Percentiles rank a stretch among this genome's conserved stretches.
phyloP scores from a whole-genome alignment of 441 rosid species.

The Gossypium gossypioides region DNA sequence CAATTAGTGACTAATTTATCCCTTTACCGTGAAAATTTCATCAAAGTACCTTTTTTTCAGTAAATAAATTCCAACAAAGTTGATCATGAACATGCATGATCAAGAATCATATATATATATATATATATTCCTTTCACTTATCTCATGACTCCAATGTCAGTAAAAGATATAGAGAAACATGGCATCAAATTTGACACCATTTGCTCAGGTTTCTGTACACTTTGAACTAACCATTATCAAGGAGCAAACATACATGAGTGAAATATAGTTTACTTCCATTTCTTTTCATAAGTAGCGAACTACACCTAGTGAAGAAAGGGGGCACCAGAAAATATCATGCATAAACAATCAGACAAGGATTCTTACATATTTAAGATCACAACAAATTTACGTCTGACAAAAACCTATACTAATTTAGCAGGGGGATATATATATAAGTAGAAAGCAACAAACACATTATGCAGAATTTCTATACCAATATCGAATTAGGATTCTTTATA shows the following conservation, averaged over 20 bases:
- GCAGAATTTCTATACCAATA: background rate
- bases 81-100: background rate
- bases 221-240: background rate
- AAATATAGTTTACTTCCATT: background rate
- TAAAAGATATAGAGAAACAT: background rate
- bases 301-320: background rate
- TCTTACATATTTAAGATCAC: background rate
- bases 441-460: background rate
- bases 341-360: background rate
- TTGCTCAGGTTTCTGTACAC: background rate
- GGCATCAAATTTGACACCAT: conserved; percentile 1
- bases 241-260: background rate
- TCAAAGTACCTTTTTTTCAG: background rate
- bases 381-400: background rate
- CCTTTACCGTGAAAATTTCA: background rate
- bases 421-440: background rate
- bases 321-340: background rate
- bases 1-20: background rate
- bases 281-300: background rate
- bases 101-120: background rate
- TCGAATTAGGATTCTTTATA: background rate
- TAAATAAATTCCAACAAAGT: background rate
- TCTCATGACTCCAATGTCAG: background rate
- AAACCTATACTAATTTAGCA: background rate
- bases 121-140: background rate